These are phyloP conservation scores for Coemansia sp. DNA, from an alignment of 371 early-diverging fungal genomes.

Conservation along the genomic window DNA sequence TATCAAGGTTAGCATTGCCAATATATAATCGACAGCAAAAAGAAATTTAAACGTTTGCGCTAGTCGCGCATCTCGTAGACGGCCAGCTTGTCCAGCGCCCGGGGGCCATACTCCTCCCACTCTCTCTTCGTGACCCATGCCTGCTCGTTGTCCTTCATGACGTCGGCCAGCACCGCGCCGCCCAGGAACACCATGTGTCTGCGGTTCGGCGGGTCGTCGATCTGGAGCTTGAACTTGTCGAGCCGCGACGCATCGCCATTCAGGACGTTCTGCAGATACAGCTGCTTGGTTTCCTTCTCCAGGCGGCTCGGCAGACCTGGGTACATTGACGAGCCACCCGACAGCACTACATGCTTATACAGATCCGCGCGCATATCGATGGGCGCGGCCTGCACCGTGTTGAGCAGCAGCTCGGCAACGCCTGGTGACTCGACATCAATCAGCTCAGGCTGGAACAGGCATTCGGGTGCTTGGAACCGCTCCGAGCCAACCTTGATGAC, in stretches of 20 bases:
- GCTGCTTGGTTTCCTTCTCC: conserved; percentile 96
- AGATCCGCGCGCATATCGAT: conserved; percentile 92
- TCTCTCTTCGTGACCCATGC: conserved; percentile 95
- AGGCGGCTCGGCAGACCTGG: conserved; percentile 94
- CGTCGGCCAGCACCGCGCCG: conserved; percentile 95
- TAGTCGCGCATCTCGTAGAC: conserved; percentile 38
- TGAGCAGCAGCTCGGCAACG: conserved; percentile 91
- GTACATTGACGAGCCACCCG: conserved; percentile 98
- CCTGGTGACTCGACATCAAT: conserved; percentile 93
- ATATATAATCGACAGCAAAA: background rate
- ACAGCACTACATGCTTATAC: conserved; percentile 95
- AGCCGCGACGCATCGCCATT: conserved; percentile 79
- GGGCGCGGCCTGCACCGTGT: conserved; percentile 88
- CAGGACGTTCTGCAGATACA: conserved; percentile 86
- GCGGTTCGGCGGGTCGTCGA: conserved; percentile 97
- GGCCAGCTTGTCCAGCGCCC: conserved; percentile 63
- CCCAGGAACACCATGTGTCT: conserved; percentile 98
- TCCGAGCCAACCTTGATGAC: conserved; percentile 97
- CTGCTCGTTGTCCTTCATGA: conserved; percentile 87
- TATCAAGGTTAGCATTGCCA: no score
- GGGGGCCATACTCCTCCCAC: conserved; percentile 90
- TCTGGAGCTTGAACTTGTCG: conserved; percentile 93
- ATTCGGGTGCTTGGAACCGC: conserved; percentile 97
- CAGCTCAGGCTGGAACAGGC: conserved; percentile 96
- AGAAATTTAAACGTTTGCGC: background rate